A percentile compares a stretch with the other conserved stretches of the same genome.
Evolutionary conservation across 2,329 filamentous ascomycete genomes (phyloP).

Genomic region (Monilinia aucupariae): DNA sequence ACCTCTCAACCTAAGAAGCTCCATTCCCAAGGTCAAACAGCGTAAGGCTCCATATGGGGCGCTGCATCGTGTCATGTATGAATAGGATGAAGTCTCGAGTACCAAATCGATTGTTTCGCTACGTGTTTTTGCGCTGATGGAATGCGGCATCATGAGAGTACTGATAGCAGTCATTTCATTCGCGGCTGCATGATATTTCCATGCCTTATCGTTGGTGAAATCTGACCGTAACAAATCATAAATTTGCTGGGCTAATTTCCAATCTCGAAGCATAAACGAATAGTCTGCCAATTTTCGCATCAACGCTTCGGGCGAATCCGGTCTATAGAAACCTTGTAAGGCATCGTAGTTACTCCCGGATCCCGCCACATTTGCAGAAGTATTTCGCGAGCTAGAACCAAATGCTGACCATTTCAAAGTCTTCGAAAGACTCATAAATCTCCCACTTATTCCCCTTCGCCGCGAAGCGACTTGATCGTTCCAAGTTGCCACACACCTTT

Average conservation of each 20-base stretch:
- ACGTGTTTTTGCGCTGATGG: conserved; percentile 67
- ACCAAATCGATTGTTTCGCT: conserved; percentile 78
- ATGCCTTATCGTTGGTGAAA: conserved; percentile 92
- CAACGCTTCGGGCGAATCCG: conserved; percentile 79
- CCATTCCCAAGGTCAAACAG: conserved; percentile 68
- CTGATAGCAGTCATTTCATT: conserved; percentile 93
- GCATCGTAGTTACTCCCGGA: conserved; percentile 69
- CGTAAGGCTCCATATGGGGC: conserved; percentile 76
- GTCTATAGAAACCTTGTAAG: conserved; percentile 71
- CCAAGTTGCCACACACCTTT: conserved; percentile 84
- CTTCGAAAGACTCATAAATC: conserved; percentile 91
- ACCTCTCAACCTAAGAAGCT: conserved; percentile 76
- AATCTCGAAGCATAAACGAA: conserved; percentile 94
- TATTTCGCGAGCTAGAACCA: conserved; percentile 46
- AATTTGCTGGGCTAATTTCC: conserved; percentile 84
- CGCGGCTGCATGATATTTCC: conserved; percentile 87
- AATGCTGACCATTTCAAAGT: conserved; percentile 70
- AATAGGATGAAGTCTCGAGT: conserved; percentile 87
- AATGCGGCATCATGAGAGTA: conserved; percentile 69
- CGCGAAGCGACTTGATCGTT: conserved; percentile 95
- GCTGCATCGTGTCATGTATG: conserved; percentile 79
- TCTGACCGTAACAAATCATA: conserved; percentile 87
- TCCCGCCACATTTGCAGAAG: conserved; percentile 39
- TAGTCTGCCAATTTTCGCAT: conserved; percentile 94
- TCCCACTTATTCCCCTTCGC: conserved; percentile 78